Base-by-base conservation (phyloP, 805 yeast genomes). In the Candida taoyuanica region DNA sequence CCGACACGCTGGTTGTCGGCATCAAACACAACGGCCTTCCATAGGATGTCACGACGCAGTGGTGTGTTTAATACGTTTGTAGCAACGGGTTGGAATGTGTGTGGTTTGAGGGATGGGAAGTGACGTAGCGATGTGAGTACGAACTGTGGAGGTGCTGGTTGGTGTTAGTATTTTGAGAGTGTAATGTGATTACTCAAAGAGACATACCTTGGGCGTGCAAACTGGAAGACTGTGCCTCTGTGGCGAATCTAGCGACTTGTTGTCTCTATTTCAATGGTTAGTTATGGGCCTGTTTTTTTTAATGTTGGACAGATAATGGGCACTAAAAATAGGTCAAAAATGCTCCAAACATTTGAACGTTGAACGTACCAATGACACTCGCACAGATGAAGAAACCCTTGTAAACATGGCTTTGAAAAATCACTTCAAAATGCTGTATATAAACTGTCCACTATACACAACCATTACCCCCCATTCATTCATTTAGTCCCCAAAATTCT, bases 11-110 rank as follows among this genome's bases (percentile, higher is more conserved):
- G 78, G 47, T 76, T 77, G 58, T 93, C 96, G 27, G 89, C 83
- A 68, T 93, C 99, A 68, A 72, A 87, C 3, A 85, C 84, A 23
- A 87, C 96, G 1, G 98, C 96, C 55, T 80, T 78, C 97, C 98
- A 93, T 43, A 93, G 73, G 23, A 89, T 64, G 61, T 93, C 99
- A 62, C 96, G 78, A 64, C 98, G 81, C 42, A 86, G 60, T 33
- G 95, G 95, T 16, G 72, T 69, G 42, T 79, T 80, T 30, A 93
- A 67, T 27, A 88, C 69, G n/a, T 68, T 56, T 3, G 83, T 60
- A 26, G 93, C 84, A 27, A 89, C 78, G 14, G 97, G 93, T 43
- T 84, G 73, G 50, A 85, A 73, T 8, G 76, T 60, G 37, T 74
- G 71, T 23, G 99, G 98, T 61, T 88, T 95, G 42, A 93, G 70